Base-by-base conservation (phyloP, 2,329 filamentous ascomycete species). In the Trichophyton verrucosum region DNA sequence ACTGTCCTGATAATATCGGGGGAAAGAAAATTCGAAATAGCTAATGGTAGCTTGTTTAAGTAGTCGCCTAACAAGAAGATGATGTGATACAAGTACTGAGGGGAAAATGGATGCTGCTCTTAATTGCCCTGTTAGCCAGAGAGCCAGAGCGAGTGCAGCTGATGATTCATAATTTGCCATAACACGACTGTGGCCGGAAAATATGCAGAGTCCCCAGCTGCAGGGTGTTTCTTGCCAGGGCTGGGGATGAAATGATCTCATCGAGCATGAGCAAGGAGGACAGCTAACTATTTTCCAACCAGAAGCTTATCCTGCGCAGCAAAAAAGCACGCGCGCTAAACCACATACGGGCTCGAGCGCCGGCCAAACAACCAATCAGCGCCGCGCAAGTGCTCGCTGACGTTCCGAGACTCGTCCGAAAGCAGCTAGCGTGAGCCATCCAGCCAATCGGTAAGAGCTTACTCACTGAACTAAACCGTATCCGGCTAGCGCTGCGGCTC, bases 401-500 rank as follows among this genome's bases (percentile, higher is more conserved):
- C 27, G 24, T n/a, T 27, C 27, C 51, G 51, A 55, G 51, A 3
- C 7, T n/a, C 17, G 7, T 38, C 27, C 51, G 51, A 55, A 55
- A 36, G 15, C 51, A 20, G 51, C 51, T 55, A 55, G 51, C 27
- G 51, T 6, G 15, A 17, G 1, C 6, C 7, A 7, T 3, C 27
- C n/a, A 15, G 27, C 51, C 51, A 55, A 55, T 55, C 13, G 27
- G 51, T 20, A 20, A 11, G 4, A 17, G 51, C 27, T 55, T 55
- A 55, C 27, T 33, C 7, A 22, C 1, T 3, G 2, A 1, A 6
- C 27, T 20, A 33, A 8, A 17, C 27, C 15, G 1, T 4, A 36
- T 36, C 3, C 1, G 33, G 51, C 27, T 55, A 55, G 51, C 51
- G 51, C 22, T 62, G 61, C 42, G 61, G 59, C 59, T 62, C 59